Evolutionary conservation across 805 yeast genomes (phyloP).

Genomic region (Nakazawaea ambrosiae): DNA sequence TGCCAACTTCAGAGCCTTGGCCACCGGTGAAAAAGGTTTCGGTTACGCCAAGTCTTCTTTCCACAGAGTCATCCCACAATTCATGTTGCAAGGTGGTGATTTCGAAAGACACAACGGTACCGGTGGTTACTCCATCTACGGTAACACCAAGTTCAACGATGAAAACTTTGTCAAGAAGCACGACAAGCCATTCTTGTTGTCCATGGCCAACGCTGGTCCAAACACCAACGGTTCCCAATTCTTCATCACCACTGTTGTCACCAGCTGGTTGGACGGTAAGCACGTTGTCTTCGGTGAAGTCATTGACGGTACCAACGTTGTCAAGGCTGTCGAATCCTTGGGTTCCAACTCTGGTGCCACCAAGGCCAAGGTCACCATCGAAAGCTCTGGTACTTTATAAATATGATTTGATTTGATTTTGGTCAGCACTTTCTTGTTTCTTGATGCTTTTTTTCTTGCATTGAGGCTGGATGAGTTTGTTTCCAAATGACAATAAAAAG

Average conservation of each 20-base stretch:
- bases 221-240: conserved; percentile 98
- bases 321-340: conserved; percentile 72
- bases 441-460: neutral
- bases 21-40: conserved; percentile 85
- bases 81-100: conserved; percentile 96
- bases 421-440: neutral
- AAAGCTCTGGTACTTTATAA: conserved; percentile 54
- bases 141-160: conserved; percentile 61
- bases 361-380: conserved; percentile 40
- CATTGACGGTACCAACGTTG: conserved; percentile 74
- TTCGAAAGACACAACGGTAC: conserved; percentile 79
- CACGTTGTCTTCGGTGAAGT: conserved; percentile 96
- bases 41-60: conserved; percentile 81
- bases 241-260: conserved; percentile 85
- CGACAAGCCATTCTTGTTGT: conserved; percentile 70
- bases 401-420: neutral
- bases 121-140: conserved; percentile 87
- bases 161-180: conserved; percentile 74
- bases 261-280: conserved; percentile 88
- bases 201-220: conserved; percentile 99
- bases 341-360: conserved; percentile 45
- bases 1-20: conserved; percentile 90
- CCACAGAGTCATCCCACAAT: conserved; percentile 95
- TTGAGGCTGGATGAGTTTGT: neutral
- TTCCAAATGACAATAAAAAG: no score